A percentile compares a stretch with the other conserved stretches of the same genome.
Evolutionary conservation across 257 asterid species (phyloP).

Genomic region (Agastache rugosa): DNA sequence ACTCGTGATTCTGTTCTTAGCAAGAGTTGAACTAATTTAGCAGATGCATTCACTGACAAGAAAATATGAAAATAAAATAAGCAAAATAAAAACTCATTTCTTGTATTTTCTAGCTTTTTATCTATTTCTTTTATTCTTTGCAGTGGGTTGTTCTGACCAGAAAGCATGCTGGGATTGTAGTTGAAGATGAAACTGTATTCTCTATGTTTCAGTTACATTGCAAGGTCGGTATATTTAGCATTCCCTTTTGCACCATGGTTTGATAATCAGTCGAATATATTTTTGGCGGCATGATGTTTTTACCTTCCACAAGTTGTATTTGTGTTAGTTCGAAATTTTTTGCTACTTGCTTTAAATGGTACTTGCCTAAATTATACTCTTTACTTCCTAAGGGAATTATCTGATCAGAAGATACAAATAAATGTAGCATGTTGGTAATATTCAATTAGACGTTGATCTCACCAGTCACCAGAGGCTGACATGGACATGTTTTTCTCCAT

Average conservation of each 20-base stretch:
- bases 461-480: not conserved
- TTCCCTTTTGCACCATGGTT: slow-evolving; percentile 24
- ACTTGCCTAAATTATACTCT: slow-evolving; percentile 14
- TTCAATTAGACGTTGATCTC: slow-evolving; percentile 14
- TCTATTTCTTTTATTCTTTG: slow-evolving; percentile 38
- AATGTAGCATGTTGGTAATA: not conserved
- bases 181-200: slow-evolving; percentile 76
- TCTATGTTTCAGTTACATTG: slow-evolving; percentile 86
- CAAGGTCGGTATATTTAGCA: slow-evolving; percentile 63
- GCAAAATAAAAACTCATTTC: not conserved
- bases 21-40: slow-evolving; percentile 16
- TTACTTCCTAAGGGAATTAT: not conserved
- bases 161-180: slow-evolving; percentile 84
- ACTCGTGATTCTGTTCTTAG: slow-evolving; percentile 21
- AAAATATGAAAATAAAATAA: slow-evolving; percentile 25
- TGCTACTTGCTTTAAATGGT: not conserved
- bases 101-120: slow-evolving; percentile 24
- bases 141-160: slow-evolving; percentile 97
- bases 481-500: slow-evolving; percentile 1
- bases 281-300: not conserved
- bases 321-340: slow-evolving; percentile 6
- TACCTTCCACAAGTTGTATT: slow-evolving; percentile 16
- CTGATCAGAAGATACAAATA: slow-evolving; percentile 20
- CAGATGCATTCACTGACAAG: not conserved
- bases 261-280: slow-evolving; percentile 14